Evolutionary conservation across 768 basidiomycete species (phyloP).

Genomic region (Phlebiopsis gigantea): DNA sequence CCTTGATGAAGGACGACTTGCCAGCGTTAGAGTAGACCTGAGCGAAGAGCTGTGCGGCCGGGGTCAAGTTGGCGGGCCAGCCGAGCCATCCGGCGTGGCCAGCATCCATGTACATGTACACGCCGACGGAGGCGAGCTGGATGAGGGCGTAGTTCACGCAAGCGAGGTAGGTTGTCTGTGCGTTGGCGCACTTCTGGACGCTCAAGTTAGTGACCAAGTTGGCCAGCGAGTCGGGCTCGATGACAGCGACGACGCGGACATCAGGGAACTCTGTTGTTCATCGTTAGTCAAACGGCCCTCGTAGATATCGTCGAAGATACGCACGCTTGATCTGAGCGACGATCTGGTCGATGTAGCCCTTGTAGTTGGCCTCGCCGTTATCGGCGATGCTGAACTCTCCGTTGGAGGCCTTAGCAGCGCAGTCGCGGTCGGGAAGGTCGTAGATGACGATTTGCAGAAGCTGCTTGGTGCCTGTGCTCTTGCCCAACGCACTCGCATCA

Average conservation of each 20-base stretch:
- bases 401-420: conserved; percentile 59
- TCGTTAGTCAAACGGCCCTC: neutral
- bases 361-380: conserved; percentile 50
- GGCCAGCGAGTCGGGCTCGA: conserved; percentile 64
- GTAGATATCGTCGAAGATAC: conserved; percentile 11
- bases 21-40: conserved; percentile 46
- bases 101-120: conserved; percentile 60
- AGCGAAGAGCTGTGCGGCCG: conserved; percentile 52
- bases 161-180: conserved; percentile 45
- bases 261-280: conserved; percentile 40
- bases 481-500: conserved; percentile 41
- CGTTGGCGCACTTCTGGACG: conserved; percentile 50
- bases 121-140: conserved; percentile 48
- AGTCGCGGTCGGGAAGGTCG: conserved; percentile 64
- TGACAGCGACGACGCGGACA: conserved; percentile 58
- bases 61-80: conserved; percentile 58
- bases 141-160: conserved; percentile 53
- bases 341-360: conserved; percentile 56
- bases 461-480: conserved; percentile 42
- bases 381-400: conserved; percentile 60
- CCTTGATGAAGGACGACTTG: conserved; percentile 52
- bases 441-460: conserved; percentile 36
- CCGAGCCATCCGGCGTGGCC: conserved; percentile 63
- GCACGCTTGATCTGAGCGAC: conserved; percentile 50
- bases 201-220: conserved; percentile 66